Evolutionary conservation across 2,329 filamentous ascomycete species (phyloP).

Genomic region (Botrytis porri): DNA sequence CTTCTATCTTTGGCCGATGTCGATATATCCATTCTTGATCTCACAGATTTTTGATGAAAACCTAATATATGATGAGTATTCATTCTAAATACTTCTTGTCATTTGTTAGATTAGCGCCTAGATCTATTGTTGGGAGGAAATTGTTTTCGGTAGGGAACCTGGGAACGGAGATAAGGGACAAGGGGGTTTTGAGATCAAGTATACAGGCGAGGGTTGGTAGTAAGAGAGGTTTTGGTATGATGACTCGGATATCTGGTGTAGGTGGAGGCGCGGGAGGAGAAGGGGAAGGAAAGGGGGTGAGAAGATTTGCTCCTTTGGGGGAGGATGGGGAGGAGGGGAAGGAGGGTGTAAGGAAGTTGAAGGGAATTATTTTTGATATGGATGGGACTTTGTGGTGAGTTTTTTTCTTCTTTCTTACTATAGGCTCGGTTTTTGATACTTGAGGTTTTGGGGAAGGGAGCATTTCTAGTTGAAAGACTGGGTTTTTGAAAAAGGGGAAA

Average conservation of each 20-base stretch:
- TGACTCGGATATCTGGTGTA: not conserved
- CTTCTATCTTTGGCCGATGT: not conserved
- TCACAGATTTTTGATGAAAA: not conserved
- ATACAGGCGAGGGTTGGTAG: not conserved
- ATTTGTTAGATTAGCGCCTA: not conserved
- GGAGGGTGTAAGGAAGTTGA: conserved; percentile 44
- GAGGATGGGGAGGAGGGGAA: conserved; percentile 28
- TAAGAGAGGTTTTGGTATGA: not conserved
- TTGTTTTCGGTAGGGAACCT: not conserved
- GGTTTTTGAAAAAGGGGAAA: conserved; percentile 42
- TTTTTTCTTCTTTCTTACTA: not conserved
- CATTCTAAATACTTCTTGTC: not conserved
- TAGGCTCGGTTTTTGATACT: not conserved
- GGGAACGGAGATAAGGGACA: not conserved
- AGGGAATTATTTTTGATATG: conserved; percentile 80
- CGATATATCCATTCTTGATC: not conserved
- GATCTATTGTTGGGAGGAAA: not conserved
- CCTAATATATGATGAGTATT: not conserved
- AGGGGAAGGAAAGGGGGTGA: conserved; percentile 6
- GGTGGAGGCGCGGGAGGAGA: not conserved
- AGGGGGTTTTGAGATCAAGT: not conserved
- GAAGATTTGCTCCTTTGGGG: conserved; percentile 57
- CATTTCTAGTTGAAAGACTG: not conserved
- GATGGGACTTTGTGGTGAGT: conserved; percentile 89
- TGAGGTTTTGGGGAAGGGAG: not conserved